Evolutionary conservation across 129 eudicot genomes (phyloP).

Genomic region (Pseudognaphalium luteoalbum): DNA sequence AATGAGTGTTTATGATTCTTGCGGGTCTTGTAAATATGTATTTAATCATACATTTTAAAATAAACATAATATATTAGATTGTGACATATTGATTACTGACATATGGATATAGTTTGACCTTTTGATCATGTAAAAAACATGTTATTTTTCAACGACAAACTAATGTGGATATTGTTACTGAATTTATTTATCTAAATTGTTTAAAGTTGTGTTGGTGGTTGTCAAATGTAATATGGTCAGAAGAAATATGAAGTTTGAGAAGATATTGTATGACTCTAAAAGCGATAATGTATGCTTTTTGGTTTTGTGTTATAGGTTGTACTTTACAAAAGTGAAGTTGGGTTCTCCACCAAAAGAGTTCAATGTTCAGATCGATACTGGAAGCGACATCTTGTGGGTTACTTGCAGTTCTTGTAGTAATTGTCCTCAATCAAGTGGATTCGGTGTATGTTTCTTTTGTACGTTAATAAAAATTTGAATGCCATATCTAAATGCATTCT

Average conservation of each 20-base stretch:
- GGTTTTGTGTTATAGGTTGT: slow-evolving; percentile 50
- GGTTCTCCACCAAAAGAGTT: slow-evolving; percentile 93
- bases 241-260: slow-evolving; percentile 16
- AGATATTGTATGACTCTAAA: slow-evolving; percentile 27
- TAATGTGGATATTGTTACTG: neutral
- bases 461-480: neutral
- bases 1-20: slow-evolving; percentile 32
- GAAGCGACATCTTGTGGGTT: slow-evolving; percentile 94
- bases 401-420: slow-evolving; percentile 71
- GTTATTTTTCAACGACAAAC: neutral
- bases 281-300: slow-evolving; percentile 8
- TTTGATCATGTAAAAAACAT: neutral
- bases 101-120: slow-evolving; percentile 25
- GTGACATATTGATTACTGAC: slow-evolving; percentile 23
- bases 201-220: slow-evolving; percentile 11
- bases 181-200: neutral
- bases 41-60: neutral
- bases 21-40: slow-evolving; percentile 16
- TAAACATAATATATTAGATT: slow-evolving; percentile 30
- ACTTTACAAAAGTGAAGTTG: slow-evolving; percentile 78
- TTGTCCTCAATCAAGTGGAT: slow-evolving; percentile 88
- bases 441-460: slow-evolving; percentile 57
- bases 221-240: slow-evolving; percentile 5
- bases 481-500: slow-evolving; percentile 5
- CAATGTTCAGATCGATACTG: slow-evolving; percentile 94